Evolutionary conservation across 2,329 filamentous ascomycete genomes (phyloP).

Genomic region (Stagonosporopsis cucurbitacearum): DNA sequence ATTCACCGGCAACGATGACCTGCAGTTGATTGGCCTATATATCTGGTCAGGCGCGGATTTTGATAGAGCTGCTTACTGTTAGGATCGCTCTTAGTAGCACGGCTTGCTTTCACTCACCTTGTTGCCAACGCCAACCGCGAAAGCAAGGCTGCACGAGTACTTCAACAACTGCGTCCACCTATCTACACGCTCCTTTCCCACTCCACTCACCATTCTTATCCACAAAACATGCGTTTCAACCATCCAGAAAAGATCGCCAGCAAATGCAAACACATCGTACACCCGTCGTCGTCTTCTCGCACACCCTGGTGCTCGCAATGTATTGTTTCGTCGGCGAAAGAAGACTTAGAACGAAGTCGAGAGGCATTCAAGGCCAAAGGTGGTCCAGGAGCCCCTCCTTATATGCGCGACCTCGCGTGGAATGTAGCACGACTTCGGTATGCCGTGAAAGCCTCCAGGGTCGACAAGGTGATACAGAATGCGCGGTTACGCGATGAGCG

Average conservation of each 20-base stretch:
- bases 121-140: background rate
- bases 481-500: conserved; percentile 32
- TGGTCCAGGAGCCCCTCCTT: conserved; percentile 15
- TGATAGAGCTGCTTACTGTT: background rate
- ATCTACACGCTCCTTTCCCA: background rate
- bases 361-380: conserved; percentile 23
- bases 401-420: conserved; percentile 28
- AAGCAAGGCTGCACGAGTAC: background rate
- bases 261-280: conserved; percentile 32
- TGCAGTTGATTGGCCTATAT: background rate
- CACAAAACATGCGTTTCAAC: conserved; percentile 13
- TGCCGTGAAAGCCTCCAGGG: conserved; percentile 18
- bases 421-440: conserved; percentile 29
- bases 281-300: conserved; percentile 27
- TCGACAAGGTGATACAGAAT: conserved; percentile 19
- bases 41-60: background rate
- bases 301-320: conserved; percentile 31
- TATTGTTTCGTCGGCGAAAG: conserved; percentile 18
- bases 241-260: conserved; percentile 26
- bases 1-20: background rate
- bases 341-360: conserved; percentile 22
- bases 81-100: background rate
- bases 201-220: background rate
- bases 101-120: conserved; percentile 2
- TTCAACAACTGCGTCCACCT: background rate